phyloP scores from a whole-genome alignment of 805 yeast species.

The Zygoascus tannicola region DNA sequence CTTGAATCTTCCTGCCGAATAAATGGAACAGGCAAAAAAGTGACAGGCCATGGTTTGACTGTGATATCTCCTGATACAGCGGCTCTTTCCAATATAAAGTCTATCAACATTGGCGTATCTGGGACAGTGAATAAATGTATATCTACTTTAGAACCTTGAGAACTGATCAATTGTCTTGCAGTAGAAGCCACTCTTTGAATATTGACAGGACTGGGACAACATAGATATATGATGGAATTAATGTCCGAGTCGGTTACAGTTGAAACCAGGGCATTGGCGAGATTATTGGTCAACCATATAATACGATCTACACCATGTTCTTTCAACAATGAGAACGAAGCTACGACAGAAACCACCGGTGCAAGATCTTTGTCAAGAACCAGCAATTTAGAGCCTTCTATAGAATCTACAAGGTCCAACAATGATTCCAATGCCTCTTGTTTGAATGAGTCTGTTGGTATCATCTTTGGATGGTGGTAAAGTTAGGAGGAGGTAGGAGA shows the following conservation, averaged over 20 bases:
- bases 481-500: too few species aligned
- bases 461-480: too few species aligned
- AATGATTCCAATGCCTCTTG: slow-evolving; percentile 17
- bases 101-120: slow-evolving; percentile 5
- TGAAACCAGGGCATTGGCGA: slow-evolving; percentile 2
- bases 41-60: slow-evolving; percentile 35
- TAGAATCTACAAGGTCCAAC: slow-evolving; percentile 22
- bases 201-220: neutral
- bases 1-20: neutral
- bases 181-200: neutral
- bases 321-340: slow-evolving; percentile 47
- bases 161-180: neutral
- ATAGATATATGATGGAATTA: slow-evolving; percentile 20
- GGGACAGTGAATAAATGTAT: neutral
- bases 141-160: neutral
- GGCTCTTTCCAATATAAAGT: slow-evolving; percentile 26
- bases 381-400: slow-evolving; percentile 23
- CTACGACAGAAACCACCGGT: slow-evolving; percentile 41
- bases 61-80: slow-evolving; percentile 35
- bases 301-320: slow-evolving; percentile 41
- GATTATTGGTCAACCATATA: slow-evolving; percentile 35
- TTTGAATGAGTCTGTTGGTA: slow-evolving; percentile 7
- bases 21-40: slow-evolving; percentile 28
- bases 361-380: slow-evolving; percentile 41
- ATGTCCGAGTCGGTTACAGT: slow-evolving; percentile 5